Percentiles rank a stretch among this genome's conserved stretches.
Conservation (phyloP, 805 yeast species). For the Metschnikowia reukaufii region DNA sequence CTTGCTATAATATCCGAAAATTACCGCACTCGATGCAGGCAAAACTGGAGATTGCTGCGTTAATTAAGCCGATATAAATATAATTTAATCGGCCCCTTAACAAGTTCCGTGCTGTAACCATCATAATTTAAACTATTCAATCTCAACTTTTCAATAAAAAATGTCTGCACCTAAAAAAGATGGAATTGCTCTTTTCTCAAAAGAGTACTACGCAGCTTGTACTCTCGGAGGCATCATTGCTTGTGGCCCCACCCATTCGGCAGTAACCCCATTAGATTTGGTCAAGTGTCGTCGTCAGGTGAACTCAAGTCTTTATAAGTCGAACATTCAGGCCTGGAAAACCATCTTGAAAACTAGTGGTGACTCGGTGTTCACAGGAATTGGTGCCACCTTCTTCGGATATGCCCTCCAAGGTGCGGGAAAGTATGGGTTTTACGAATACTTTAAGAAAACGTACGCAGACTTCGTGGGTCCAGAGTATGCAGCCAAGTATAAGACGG, state of each 20-base stretch:
- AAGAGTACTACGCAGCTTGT: constrained; percentile 70
- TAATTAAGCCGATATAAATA: background rate
- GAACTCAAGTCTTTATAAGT: constrained; percentile 64
- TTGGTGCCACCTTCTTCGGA: constrained; percentile 91
- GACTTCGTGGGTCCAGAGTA: constrained; percentile 61
- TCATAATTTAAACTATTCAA: too few species aligned
- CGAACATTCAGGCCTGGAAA: constrained; percentile 81
- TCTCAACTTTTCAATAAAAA: background rate
- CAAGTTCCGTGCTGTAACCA: too few species aligned
- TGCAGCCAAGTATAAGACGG: constrained; percentile 66
- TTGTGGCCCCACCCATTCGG: constrained; percentile 95
- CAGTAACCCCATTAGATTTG: constrained; percentile 89
- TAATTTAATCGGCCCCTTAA: background rate
- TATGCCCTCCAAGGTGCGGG: constrained; percentile 97
- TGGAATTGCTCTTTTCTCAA: constrained; percentile 53
- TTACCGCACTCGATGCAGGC: constrained; percentile 8
- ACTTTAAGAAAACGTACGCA: constrained; percentile 77
- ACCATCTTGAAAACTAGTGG: constrained; percentile 76
- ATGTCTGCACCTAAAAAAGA: constrained; percentile 19
- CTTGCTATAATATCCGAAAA: background rate
- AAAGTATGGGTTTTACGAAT: constrained; percentile 93
- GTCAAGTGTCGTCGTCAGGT: constrained; percentile 95
- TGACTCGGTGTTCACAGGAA: constrained; percentile 77
- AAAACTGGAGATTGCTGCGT: constrained; percentile 11
- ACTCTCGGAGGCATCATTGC: constrained; percentile 80